Evolutionary conservation across 441 rosid species (phyloP), one percentile per base, ranked within the genome.

Genomic region (Omphalea diandra): DNA sequence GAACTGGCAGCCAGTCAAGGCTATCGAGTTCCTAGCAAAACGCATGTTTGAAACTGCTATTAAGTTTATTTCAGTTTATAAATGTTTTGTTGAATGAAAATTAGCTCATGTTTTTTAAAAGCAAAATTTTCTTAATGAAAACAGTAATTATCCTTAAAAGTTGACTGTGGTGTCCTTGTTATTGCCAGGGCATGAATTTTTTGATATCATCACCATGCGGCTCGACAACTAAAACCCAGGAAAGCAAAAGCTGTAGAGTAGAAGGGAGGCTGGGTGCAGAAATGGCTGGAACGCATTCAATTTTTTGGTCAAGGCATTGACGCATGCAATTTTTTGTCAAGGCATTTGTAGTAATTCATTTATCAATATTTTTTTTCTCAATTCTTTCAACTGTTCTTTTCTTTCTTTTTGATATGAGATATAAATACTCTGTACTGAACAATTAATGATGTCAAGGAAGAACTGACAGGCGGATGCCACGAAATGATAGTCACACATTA

Each of bases 261-360:
- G 81, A 80, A 77, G 73, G 71, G 80, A 71, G 77, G 79, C 52
- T 72, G 68, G 79, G 79, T 46, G 71, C 73, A 47, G 53, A 75
- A 70, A 73, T 47, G 38, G 80, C 84, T 20, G 72, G 66, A 32
- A 62, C 52, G 57, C 55, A 27, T 32, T 63, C 62, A 38, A 9
- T 24, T 49, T 75, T 76, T 78, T 68, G n/a, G 71, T 71, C 67
- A 41, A 49, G 35, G 81, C 71, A 56, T 65, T 70, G 38, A 62
- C 52, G 57, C 55, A 27, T 32, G 66, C 62, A 38, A 9, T 24
- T 49, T 75, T 76, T 78, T 68, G 71, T 71, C 67, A 41, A 49
- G 35, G 81, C 71, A 56, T 65, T 70, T 80, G 83, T 80, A 76
- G 88, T 79, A 65, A 83, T 83, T 83, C 84, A 76, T 83, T 84